phyloP scores from a whole-genome alignment of 2,329 filamentous ascomycete genomes.

The Sporothrix brunneoviolacea region DNA sequence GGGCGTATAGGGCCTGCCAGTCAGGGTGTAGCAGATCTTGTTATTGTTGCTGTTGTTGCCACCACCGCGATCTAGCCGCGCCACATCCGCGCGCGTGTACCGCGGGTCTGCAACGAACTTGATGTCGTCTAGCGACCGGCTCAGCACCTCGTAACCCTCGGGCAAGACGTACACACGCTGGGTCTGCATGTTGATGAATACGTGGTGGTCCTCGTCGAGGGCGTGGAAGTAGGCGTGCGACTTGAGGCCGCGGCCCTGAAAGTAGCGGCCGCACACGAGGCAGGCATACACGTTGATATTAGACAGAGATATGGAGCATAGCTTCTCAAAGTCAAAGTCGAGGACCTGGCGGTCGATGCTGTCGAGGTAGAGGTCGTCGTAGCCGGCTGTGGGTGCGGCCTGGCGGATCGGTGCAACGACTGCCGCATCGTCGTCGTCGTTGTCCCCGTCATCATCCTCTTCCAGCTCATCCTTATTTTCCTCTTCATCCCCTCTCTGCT shows the following conservation, averaged over 20 bases:
- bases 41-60: slow-evolving; percentile 15
- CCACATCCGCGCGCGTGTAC: slow-evolving; percentile 74
- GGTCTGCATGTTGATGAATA: slow-evolving; percentile 95
- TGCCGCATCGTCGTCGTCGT: slow-evolving; percentile 35
- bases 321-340: slow-evolving; percentile 98
- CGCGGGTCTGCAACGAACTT: slow-evolving; percentile 94
- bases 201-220: slow-evolving; percentile 90
- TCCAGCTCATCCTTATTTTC: slow-evolving; percentile 23
- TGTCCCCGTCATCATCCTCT: slow-evolving; percentile 30
- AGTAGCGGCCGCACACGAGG: slow-evolving; percentile 96
- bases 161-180: slow-evolving; percentile 88
- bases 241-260: slow-evolving; percentile 84
- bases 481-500: slow-evolving; percentile 18
- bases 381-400: slow-evolving; percentile 73
- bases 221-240: slow-evolving; percentile 98
- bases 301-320: slow-evolving; percentile 89
- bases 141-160: slow-evolving; percentile 94
- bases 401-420: slow-evolving; percentile 56
- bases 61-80: slow-evolving; percentile 59
- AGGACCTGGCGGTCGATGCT: slow-evolving; percentile 89
- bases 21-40: slow-evolving; percentile 65
- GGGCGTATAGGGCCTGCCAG: slow-evolving; percentile 79
- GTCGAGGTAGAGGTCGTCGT: slow-evolving; percentile 94
- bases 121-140: slow-evolving; percentile 92
- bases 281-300: slow-evolving; percentile 99